Evolutionary conservation across 768 basidiomycete species (phyloP), one percentile per base, ranked within the genome.

Genomic region (Termitomyces sp.): DNA sequence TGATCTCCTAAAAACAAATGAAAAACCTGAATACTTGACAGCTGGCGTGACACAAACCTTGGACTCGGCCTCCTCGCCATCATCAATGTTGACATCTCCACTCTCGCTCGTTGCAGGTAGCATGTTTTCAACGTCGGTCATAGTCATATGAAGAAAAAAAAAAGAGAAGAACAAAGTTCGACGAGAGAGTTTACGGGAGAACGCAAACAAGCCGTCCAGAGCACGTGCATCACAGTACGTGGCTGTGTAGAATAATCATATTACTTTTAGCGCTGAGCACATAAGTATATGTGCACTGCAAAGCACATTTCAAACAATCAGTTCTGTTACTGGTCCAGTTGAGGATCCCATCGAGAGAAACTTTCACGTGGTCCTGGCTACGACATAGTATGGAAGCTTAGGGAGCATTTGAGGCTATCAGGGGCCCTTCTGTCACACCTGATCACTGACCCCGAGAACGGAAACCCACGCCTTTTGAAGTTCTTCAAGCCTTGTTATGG

Each of bases 21-120:
- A 56, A 53, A 49, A 60, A 62, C 60, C 44, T 61, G 37, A 50
- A 55, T n/a, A 48, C 36, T 12, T 46, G 50, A 50, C 44, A 57
- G 20, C 41, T 46, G 47, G 51, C 26, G 27, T 32, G 47, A 62
- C 29, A 20, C 52, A 63, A 59, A 83, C 85, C 74, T 85, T 83
- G 22, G 84, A 79, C 64, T 87, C 85, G 1, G 77, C 83, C 57
- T 87, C 85, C 58, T 87, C 85, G 1, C 74, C 78, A 74, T 85
- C 82, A 56, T 86, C 84, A 46, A 84, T 71, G 29, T 71, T 65
- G 26, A 66, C 61, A 48, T 80, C 76, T 32, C 61, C 65, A 50
- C 64, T 67, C 44, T 64, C 73, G 53, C 71, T 72, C 59, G 72
- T 63, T 32, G 72, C 60, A 10, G 75, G 71, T 62, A 76, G 76